Evolutionary conservation across 75 land plant genomes (phyloP).

Genomic region (Isoetes taiwanensis): DNA sequence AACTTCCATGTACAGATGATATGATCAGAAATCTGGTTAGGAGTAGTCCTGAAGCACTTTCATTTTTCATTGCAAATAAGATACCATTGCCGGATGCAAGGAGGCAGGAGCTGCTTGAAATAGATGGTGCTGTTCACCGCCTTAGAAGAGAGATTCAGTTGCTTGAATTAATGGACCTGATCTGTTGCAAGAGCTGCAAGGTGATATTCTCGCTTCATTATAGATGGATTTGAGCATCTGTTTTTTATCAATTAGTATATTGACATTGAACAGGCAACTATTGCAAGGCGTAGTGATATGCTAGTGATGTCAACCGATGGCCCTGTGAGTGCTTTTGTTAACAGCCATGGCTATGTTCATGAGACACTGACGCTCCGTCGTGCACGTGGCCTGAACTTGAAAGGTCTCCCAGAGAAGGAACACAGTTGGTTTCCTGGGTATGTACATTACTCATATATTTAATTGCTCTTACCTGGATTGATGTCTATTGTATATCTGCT

Average conservation of each 20-base stretch:
- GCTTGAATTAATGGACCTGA: conserved; percentile 52
- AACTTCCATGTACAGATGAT: conserved; percentile 56
- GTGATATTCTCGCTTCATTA: conserved; percentile 18
- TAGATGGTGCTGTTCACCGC: conserved; percentile 66
- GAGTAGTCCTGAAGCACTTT: conserved; percentile 68
- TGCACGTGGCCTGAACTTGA: conserved; percentile 52
- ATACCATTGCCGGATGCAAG: conserved; percentile 75
- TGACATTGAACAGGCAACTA: conserved; percentile 38
- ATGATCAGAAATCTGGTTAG: conserved; percentile 38
- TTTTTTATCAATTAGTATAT: no score
- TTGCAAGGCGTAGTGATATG: conserved; percentile 90
- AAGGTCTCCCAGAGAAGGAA: conserved; percentile 39
- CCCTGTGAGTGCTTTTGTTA: conserved; percentile 86
- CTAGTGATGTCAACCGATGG: conserved; percentile 95
- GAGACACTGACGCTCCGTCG: conserved; percentile 64
- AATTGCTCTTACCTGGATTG: background rate
- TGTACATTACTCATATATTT: background rate
- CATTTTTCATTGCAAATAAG: conserved; percentile 82
- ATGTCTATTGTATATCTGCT: background rate
- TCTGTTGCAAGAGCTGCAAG: conserved; percentile 68
- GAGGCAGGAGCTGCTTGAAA: conserved; percentile 87
- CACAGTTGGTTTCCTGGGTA: conserved; percentile 99
- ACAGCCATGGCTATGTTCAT: conserved; percentile 84
- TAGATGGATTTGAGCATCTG: background rate
- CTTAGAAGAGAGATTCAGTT: conserved; percentile 75